Evolutionary conservation across 371 early-diverging fungal genomes (phyloP).

Genomic region (Astathelohania contejeani): DNA sequence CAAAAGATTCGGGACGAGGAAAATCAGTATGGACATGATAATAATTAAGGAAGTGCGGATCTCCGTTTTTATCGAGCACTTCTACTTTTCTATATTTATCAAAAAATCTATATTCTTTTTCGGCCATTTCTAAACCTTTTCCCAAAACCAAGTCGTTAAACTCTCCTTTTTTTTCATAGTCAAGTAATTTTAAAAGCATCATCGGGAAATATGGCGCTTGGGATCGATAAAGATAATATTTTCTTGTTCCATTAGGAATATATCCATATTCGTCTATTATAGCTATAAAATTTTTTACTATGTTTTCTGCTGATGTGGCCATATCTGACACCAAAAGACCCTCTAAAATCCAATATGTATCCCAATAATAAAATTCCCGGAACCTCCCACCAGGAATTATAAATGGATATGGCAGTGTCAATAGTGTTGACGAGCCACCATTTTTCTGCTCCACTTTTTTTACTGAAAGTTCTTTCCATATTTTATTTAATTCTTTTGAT

Average conservation of each 20-base stretch:
- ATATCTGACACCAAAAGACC: conserved; percentile 60
- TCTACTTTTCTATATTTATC: conserved; percentile 49
- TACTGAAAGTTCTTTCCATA: conserved; percentile 56
- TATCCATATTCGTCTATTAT: conserved; percentile 61
- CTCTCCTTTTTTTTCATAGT: conserved; percentile 15
- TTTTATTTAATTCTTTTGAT: conserved; percentile 52
- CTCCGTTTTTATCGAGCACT: conserved; percentile 5
- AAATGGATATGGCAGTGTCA: conserved; percentile 56
- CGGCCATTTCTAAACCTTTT: conserved; percentile 26
- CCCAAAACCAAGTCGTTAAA: conserved; percentile 22
- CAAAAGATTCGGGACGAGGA: conserved; percentile 65
- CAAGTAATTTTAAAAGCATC: conserved; percentile 28
- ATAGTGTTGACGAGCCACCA: conserved; percentile 54
- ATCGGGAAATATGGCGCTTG: conserved; percentile 59
- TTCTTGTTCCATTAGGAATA: conserved; percentile 67
- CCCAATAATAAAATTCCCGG: conserved; percentile 75
- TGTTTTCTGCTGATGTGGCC: conserved; percentile 54
- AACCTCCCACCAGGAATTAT: conserved; percentile 75
- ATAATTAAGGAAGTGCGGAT: conserved; percentile 12
- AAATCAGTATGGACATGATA: conserved; percentile 9
- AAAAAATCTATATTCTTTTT: conserved; percentile 60
- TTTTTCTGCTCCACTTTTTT: conserved; percentile 53
- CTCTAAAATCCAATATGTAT: conserved; percentile 63
- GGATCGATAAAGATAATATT: conserved; percentile 66
- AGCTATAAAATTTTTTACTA: conserved; percentile 58